Base-by-base conservation (phyloP, 495 filamentous ascomycete species). In the Astrothelium macrocarpum region DNA sequence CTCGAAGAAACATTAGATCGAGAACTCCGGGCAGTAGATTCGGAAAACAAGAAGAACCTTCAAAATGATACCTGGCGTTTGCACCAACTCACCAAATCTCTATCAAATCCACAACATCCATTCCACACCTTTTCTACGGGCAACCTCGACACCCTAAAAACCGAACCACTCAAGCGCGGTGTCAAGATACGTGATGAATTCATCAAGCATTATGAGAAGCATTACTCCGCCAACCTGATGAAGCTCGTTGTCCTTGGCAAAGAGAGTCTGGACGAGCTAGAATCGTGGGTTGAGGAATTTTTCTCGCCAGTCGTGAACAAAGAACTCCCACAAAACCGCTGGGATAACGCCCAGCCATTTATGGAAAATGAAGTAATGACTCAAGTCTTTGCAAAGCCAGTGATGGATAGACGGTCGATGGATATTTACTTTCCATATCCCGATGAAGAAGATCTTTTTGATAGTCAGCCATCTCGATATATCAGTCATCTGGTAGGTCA, bases 1-100 rank as follows among this genome's bases (percentile, higher is more conserved):
- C 81, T 97, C 14, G 84, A 86, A 60, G 91, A 87, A 45, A 96
- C 93, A 1, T 73, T 99, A 45, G 94, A 99, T 67, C 85, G 94
- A 32, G 94, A 99, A 76, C 78, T 99, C 64, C 83, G 79, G 65
- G 94, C 94, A 23, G 94, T 99, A 23, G 94, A 99, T 76, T 97
- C 94, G 0, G 94, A 99, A 73, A 96, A 97, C 77, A 99, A 99
- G 81, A 97, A 99, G 80, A 99, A 99, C 67, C 82, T 99, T 28
- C 94, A 99, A 77, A 95, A 83, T 74, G 94, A 99, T 73, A 78
- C 84, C 64, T 99, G 95, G 95, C 87, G 94, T 25, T 75, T 96
- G 64, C 85, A 92, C 74, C 94, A 99, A 72, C 81, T 99, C 32
- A 89, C 89, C 71, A 97, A 96, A 75, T 87, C 90, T 1, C 77